Evolutionary conservation across 768 basidiomycete genomes (phyloP).

Genomic region (Phanerochaete carnosa): DNA sequence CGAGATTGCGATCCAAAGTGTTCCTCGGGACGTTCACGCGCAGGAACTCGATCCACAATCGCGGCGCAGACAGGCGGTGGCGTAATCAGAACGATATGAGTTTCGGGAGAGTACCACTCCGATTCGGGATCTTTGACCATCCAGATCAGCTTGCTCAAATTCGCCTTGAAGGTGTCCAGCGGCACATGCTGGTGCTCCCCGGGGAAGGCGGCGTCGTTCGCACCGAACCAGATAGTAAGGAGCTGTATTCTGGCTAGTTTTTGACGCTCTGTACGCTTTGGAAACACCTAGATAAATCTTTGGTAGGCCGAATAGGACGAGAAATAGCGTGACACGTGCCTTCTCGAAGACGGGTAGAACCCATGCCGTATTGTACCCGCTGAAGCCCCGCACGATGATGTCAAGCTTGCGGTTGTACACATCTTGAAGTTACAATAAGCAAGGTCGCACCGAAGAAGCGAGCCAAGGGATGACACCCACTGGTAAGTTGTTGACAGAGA

Average conservation of each 20-base stretch:
- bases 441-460: neutral
- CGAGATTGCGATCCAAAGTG: constrained; percentile 55
- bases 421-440: constrained; percentile 39
- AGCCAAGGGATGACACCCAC: constrained; percentile 36
- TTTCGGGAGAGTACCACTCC: constrained; percentile 62
- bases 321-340: constrained; percentile 74
- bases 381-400: constrained; percentile 79
- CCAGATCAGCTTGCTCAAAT: constrained; percentile 60
- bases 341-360: constrained; percentile 73
- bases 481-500: constrained; percentile 63
- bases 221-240: constrained; percentile 11
- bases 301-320: neutral
- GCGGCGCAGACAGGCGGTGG: constrained; percentile 78
- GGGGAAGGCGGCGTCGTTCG: constrained; percentile 70
- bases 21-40: constrained; percentile 42
- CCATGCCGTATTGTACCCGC: constrained; percentile 89
- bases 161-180: constrained; percentile 56
- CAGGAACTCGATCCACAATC: constrained; percentile 50
- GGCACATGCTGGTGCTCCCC: constrained; percentile 77
- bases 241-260: constrained; percentile 27
- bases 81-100: constrained; percentile 75
- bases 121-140: constrained; percentile 63
- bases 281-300: constrained; percentile 46
- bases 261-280: constrained; percentile 36
- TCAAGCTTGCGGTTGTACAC: constrained; percentile 79